A percentile compares a stretch with the other conserved stretches of the same genome.
These are phyloP conservation scores for Megacollybia marginata DNA, from an alignment of 768 basidiomycete species.

Conservation along the genomic window DNA sequence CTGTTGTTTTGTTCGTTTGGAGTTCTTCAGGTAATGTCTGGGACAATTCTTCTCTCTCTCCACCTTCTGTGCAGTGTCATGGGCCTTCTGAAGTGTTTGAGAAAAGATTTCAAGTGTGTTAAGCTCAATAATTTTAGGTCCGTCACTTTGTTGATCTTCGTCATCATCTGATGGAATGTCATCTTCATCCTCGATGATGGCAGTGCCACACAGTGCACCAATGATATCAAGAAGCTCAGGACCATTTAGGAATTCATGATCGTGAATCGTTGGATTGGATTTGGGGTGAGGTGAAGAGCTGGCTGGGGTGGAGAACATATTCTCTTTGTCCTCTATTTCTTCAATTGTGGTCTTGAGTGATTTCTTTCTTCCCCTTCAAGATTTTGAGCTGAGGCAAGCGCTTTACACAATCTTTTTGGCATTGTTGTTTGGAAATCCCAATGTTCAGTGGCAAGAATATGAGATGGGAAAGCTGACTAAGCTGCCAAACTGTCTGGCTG, in stretches of 20 bases:
- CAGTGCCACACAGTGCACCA: not conserved
- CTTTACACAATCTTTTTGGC: too few species aligned
- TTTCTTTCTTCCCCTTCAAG: too few species aligned
- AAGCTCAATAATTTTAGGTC: not conserved
- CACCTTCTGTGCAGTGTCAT: not conserved
- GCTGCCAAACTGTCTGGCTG: too few species aligned
- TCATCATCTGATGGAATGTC: conserved; percentile 18
- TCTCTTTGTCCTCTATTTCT: too few species aligned
- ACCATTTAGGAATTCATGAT: conserved; percentile 5
- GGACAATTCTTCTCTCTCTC: not conserved
- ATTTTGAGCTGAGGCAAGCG: too few species aligned
- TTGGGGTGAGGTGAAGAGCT: not conserved
- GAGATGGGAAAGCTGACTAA: too few species aligned
- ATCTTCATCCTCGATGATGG: conserved; percentile 41
- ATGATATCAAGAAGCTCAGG: conserved; percentile 29
- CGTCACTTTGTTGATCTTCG: not conserved
- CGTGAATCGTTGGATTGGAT: not conserved
- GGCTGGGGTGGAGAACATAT: not conserved
- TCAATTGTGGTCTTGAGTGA: not conserved
- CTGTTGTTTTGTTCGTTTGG: too few species aligned
- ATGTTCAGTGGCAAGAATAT: too few species aligned
- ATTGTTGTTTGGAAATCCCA: too few species aligned
- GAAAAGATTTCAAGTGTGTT: not conserved
- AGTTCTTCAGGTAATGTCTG: not conserved
- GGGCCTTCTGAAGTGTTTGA: not conserved